Evolutionary conservation across 371 early-diverging fungal genomes (phyloP).

Genomic region (Quaeritorhiza haematococci): DNA sequence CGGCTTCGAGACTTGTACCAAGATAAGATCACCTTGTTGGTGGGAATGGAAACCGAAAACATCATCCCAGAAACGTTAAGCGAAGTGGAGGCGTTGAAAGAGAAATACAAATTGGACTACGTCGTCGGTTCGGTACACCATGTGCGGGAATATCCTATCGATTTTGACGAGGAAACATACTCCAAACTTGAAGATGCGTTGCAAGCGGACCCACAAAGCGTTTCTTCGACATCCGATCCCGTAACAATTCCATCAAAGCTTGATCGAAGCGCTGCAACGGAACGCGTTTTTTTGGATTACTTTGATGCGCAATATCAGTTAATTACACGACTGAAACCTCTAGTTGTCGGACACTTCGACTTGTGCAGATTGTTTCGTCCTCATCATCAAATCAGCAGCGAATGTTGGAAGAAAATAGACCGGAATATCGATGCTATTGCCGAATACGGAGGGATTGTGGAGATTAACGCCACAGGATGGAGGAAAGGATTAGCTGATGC

Average conservation of each 20-base stretch:
- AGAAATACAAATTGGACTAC: conserved; percentile 55
- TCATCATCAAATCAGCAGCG: conserved; percentile 24
- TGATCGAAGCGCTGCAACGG: conserved; percentile 30
- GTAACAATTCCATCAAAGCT: conserved; percentile 42
- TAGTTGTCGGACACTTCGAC: conserved; percentile 92
- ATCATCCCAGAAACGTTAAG: conserved; percentile 41
- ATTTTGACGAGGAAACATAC: conserved; percentile 53
- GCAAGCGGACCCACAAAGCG: not conserved
- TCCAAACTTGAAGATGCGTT: conserved; percentile 18
- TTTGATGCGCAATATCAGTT: conserved; percentile 84
- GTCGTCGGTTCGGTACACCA: conserved; percentile 95
- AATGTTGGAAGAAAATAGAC: conserved; percentile 57
- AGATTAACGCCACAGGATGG: conserved; percentile 88
- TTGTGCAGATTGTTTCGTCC: conserved; percentile 78
- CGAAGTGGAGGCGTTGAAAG: conserved; percentile 24
- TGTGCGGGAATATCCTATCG: conserved; percentile 72
- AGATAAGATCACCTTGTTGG: conserved; percentile 60
- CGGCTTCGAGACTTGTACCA: conserved; percentile 58
- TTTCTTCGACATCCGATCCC: not conserved
- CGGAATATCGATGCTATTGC: conserved; percentile 81
- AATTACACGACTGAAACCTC: conserved; percentile 63
- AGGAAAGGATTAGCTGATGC: conserved; percentile 81
- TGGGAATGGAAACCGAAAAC: conserved; percentile 89
- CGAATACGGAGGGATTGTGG: conserved; percentile 80
- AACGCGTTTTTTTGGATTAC: conserved; percentile 63